Evolutionary conservation across 2,329 filamentous ascomycete species (phyloP).

Genomic region (Colletotrichum nymphaeae): DNA sequence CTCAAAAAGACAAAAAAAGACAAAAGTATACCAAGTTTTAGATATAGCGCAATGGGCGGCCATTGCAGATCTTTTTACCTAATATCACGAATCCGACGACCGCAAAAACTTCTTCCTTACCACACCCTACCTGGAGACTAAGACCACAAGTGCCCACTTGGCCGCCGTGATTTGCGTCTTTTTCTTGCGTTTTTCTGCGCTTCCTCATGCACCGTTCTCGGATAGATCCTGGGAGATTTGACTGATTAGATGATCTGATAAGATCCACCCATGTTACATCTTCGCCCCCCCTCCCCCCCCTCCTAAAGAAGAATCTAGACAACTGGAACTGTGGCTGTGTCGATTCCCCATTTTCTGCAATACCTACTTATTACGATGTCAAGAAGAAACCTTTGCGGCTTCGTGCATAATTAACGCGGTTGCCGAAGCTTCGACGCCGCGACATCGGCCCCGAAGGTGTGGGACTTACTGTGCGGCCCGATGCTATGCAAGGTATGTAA

Average conservation of each 20-base stretch:
- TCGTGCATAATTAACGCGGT: neutral
- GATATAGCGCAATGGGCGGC: conserved; percentile 27
- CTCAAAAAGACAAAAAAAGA: neutral
- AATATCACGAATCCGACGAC: conserved; percentile 32
- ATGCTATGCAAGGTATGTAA: no score
- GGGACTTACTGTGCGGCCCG: neutral
- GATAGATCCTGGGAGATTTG: neutral
- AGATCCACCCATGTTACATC: neutral
- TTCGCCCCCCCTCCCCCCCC: neutral
- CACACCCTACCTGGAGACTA: neutral
- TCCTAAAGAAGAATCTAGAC: no score
- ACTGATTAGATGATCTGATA: conserved; percentile 9
- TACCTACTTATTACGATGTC: neutral
- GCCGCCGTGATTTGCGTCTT: conserved; percentile 22
- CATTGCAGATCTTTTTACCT: conserved; percentile 32
- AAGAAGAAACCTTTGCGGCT: no score
- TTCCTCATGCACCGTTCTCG: neutral
- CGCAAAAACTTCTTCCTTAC: neutral
- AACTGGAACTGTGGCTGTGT: neutral
- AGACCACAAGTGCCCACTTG: neutral
- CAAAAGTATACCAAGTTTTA: conserved; percentile 32
- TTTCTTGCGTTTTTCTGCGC: neutral
- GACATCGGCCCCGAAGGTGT: conserved; percentile 13
- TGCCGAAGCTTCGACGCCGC: neutral
- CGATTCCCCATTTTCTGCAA: neutral